phyloP scores from a whole-genome alignment of 2,329 filamentous ascomycete species.

The Decorospora gaudefroyi region DNA sequence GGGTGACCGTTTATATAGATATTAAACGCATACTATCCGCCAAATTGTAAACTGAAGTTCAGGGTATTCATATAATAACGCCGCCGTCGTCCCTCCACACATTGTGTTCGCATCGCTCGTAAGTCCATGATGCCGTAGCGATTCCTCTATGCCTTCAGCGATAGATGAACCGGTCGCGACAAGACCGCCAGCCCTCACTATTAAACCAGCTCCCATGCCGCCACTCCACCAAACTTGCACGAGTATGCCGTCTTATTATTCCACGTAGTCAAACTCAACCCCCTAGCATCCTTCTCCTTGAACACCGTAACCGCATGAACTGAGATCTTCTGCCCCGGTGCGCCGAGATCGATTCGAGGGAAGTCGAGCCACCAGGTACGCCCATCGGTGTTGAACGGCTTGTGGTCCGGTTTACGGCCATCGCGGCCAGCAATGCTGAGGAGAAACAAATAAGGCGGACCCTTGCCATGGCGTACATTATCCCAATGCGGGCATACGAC shows the following conservation, averaged over 20 bases:
- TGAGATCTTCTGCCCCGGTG: slow-evolving; percentile 62
- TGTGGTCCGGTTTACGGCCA: slow-evolving; percentile 67
- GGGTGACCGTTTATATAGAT: neutral
- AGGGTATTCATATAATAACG: slow-evolving; percentile 17
- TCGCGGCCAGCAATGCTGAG: slow-evolving; percentile 65
- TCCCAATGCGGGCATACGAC: slow-evolving; percentile 84
- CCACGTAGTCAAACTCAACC: slow-evolving; percentile 51
- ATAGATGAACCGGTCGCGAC: neutral
- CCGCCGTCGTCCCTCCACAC: slow-evolving; percentile 6
- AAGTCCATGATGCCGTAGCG: no score
- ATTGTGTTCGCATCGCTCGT: no score
- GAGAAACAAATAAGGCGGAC: slow-evolving; percentile 70
- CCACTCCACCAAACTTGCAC: slow-evolving; percentile 56
- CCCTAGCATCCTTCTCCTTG: slow-evolving; percentile 57
- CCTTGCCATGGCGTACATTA: slow-evolving; percentile 67
- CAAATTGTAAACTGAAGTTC: slow-evolving; percentile 1
- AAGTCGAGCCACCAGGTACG: slow-evolving; percentile 84
- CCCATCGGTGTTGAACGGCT: slow-evolving; percentile 74
- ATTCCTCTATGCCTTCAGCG: no score
- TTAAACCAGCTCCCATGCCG: slow-evolving; percentile 59
- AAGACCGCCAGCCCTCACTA: neutral
- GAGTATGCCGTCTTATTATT: slow-evolving; percentile 45
- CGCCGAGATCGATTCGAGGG: slow-evolving; percentile 53
- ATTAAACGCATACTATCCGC: neutral
- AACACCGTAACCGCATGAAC: slow-evolving; percentile 65